Conservation (phyloP, 257 asterid genomes). For the Echium plantagineum region DNA sequence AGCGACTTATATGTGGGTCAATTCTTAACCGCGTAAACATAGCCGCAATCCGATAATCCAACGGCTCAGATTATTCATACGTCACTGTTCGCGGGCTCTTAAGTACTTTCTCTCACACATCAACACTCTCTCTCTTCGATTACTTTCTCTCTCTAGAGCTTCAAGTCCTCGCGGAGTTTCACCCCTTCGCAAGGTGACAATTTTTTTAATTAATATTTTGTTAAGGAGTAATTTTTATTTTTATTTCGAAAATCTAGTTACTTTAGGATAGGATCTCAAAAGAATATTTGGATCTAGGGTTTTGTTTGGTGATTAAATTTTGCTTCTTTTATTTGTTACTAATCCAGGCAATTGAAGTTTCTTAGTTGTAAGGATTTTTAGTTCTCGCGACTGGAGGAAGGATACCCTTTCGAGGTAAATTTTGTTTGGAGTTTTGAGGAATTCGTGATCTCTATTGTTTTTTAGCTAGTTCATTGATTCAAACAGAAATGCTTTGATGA, state of each 20-base stretch:
- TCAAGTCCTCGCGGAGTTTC: too few relatives aligned
- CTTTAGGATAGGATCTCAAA: constrained; percentile 8
- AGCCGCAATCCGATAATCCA: too few relatives aligned
- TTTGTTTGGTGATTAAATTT: neutral
- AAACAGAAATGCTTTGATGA: too few relatives aligned
- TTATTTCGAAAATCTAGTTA: neutral
- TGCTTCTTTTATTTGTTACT: neutral
- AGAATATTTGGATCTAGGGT: constrained; percentile 12
- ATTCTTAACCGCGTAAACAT: too few relatives aligned
- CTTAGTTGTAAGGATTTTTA: constrained; percentile 3
- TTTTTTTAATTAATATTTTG: too few relatives aligned
- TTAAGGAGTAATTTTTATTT: neutral
- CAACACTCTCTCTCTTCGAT: too few relatives aligned
- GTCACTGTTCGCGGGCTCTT: too few relatives aligned
- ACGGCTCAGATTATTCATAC: too few relatives aligned
- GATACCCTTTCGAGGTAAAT: constrained; percentile 10
- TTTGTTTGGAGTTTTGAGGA: neutral
- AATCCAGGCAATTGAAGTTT: neutral
- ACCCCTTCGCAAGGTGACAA: too few relatives aligned
- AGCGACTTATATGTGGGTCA: too few relatives aligned
- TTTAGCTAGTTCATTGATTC: neutral
- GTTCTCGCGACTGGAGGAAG: constrained; percentile 3
- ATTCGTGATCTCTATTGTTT: neutral
- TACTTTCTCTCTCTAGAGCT: too few relatives aligned
- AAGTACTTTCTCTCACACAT: too few relatives aligned